These are phyloP conservation scores for Blumeria hordei DNA, from an alignment of 2,329 filamentous ascomycete species.

Conservation along the genomic window DNA sequence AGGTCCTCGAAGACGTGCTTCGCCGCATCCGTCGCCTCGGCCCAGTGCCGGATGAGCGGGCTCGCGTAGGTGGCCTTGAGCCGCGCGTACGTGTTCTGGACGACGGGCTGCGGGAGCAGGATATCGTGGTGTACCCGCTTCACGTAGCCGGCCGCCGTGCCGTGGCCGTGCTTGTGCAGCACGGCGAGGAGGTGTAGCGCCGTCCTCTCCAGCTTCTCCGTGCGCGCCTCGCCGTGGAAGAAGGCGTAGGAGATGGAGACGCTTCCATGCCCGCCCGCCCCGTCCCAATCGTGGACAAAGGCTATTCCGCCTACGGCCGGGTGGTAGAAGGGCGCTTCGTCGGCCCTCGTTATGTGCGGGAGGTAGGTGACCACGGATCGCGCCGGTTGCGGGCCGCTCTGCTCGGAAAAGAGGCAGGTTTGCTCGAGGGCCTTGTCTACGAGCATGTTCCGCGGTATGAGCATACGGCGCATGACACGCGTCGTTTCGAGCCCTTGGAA, in stretches of 20 bases:
- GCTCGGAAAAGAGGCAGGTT: slow-evolving; percentile 49
- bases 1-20: slow-evolving; percentile 96
- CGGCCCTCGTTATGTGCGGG: slow-evolving; percentile 38
- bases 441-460: slow-evolving; percentile 62
- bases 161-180: slow-evolving; percentile 50
- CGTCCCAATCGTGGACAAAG: slow-evolving; percentile 45
- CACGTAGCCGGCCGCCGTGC: slow-evolving; percentile 38
- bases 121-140: slow-evolving; percentile 71
- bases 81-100: slow-evolving; percentile 61
- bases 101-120: slow-evolving; percentile 47
- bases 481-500: slow-evolving; percentile 24
- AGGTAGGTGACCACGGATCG: slow-evolving; percentile 46
- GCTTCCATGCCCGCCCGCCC: slow-evolving; percentile 19
- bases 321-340: slow-evolving; percentile 68
- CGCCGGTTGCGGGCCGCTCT: slow-evolving; percentile 9
- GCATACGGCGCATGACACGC: slow-evolving; percentile 45
- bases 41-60: slow-evolving; percentile 49
- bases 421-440: slow-evolving; percentile 57
- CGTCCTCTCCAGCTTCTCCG: slow-evolving; percentile 34
- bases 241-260: slow-evolving; percentile 37
- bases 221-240: slow-evolving; percentile 18
- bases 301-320: slow-evolving; percentile 51
- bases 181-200: slow-evolving; percentile 43
- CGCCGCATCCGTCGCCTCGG: slow-evolving; percentile 60
- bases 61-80: slow-evolving; percentile 63